Evolutionary conservation across 345 rosid species (phyloP), one percentile per base, ranked within the genome.

Genomic region (Boechera divaricarpa): DNA sequence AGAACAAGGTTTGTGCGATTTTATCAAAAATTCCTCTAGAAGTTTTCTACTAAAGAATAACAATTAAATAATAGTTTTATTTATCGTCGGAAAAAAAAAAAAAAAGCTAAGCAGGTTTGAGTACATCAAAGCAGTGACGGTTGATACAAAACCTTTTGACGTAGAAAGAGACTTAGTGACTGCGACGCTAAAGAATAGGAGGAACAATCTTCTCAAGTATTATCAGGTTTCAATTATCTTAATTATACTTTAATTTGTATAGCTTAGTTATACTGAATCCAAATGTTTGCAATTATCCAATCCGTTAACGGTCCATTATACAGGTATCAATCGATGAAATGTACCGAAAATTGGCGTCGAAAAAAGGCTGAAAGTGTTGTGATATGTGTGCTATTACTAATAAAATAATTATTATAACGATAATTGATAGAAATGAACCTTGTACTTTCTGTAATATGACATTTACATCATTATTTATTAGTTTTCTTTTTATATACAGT

Each of bases 161-260:
- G 82, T 91, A 83, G 97, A 87, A 72, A 87, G 91, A 75, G 96
- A 90, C 63, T 81, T 91, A 39, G 93, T 94, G 73, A 94, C 98
- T 31, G 93, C 98, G 16, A 94, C 98, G 26, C 48, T 94, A 77
- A 94, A 94, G 83, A 94, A 91, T 84, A 82, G 81, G 63, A 90
- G 98, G 64, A 90, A 86, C 81, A 86, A 85, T 67, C 61, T 94
- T 75, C 89, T 86, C 36, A 78, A 83, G 5, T 73, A 82, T 80
- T 94, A 91, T 74, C 83, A 86, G 98, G 97, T 91, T 62, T 78
- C 9, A 15, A 33, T 29, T 6, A 39, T 28, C 67, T 63, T 67
- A 28, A 48, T 51, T 18, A 56, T 2, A 67, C 44, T 11, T 32
- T 24, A 2, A 29, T 38, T 51, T 28, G 15, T 44, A 10, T 39